Base-by-base conservation (phyloP, 2,329 filamentous ascomycete genomes). In the Fusarium papillatum region DNA sequence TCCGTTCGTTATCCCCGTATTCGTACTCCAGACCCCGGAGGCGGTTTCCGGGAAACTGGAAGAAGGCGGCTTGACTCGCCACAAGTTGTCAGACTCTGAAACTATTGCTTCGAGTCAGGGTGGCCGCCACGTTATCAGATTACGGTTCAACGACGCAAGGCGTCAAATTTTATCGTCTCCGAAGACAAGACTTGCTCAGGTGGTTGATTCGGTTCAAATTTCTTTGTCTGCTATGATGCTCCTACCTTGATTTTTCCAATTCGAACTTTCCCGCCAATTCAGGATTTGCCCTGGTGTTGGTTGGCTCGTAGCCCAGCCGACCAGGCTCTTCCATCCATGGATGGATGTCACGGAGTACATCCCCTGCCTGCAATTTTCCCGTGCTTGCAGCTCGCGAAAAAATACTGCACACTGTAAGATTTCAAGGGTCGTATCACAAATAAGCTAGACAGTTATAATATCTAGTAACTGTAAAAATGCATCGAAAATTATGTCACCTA, bases 1-100 rank as follows among this genome's bases (percentile, higher is more conserved):
- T 41, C 34, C 61, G 43, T n/a, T 46, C 13, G 31, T 7, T 46
- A 43, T 66, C 59, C 48, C 34, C 31, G 62, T 73, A 75, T 77
- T 77, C 61, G 69, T 73, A 73, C 74, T 67, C 65, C 63, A 29
- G 68, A 34, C 46, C 64, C 68, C 53, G 57, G 59, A 55, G 48
- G 29, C 26, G 26, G 34, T 59, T 66, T 48, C 64, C 46, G 60
- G 41, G 29, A 50, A 60, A 26, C 48, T 67, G 43, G 43, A 53
- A 64, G 48, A 65, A 19, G 39, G 34, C 24, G 48, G 60, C 61
- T 71, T 68, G 60, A 75, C 72, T 77, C 62, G 66, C 38, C 34
- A 36, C 41, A 29, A 46, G 41, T 38, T 24, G 19, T 19, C 31
- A 17, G 48, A 34, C 41, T 57, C 22, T 68, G 34, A 29, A 55